Base-by-base conservation (phyloP, 1,284 basidiomycete genomes). In the Cryptococcus amylolentus region DNA sequence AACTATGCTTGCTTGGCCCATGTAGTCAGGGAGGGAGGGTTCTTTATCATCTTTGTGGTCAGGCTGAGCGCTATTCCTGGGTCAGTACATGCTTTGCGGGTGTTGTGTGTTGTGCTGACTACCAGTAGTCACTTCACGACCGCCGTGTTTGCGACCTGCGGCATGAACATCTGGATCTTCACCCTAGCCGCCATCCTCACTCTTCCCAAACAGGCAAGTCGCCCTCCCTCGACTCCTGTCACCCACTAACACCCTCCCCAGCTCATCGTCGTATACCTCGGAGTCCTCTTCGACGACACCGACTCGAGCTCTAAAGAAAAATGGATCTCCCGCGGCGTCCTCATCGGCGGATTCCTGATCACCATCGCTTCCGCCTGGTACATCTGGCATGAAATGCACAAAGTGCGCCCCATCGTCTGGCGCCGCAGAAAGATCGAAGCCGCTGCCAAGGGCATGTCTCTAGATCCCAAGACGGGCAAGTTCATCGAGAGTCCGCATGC, bases 341-440 rank as follows among this genome's bases (percentile, higher is more conserved):
- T 89, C 26, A 83, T 69, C 4, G 53, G 86, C 38, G 88, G 88
- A 0, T 72, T 84, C 49, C 42, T 90, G 26, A 82, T 95, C 61
- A 95, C 92, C 0, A 62, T 89, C 47, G 73, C 79, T 41, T 88
- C 91, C 0, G 87, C 89, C 77, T 92, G 88, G 86, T 95, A 88
- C 72, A 88, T 95, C 66, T 84, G 84, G 66, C 79, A 75, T 52
- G 75, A 86, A 75, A 91, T 95, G 85, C 84, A 86, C 68, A 80
- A 83, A 64, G 86, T 84, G 27, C 88, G 91, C 64, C 84, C 87
- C 0, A 71, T 78, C 1, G 84, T 95, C 8, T 86, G 94, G 68
- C 84, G 88, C 55, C 43, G 46, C 13, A 23, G 27, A 38, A 61
- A 63, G 10, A 60, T 65, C 23, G 63, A 62, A 44, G 60, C 65